Evolutionary conservation across 164 flowering plant species (phyloP), one percentile per base, ranked within the genome.

Genomic region (Berberis vulgaris): DNA sequence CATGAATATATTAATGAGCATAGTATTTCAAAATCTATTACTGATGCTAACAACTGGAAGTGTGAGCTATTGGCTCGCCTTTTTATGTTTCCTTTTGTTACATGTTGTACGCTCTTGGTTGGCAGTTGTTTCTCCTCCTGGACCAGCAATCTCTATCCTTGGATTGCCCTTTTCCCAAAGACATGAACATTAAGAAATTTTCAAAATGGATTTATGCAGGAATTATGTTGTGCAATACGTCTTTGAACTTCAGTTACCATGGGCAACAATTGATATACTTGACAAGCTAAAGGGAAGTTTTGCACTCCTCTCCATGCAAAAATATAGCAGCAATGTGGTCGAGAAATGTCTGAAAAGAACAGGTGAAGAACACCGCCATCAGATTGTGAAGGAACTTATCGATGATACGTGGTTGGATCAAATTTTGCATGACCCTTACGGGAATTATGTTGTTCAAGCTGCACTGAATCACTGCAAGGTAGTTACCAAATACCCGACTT

Each of bases 271-370:
- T 8, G 66, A 78, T 65, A 66, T 78, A 10, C 74, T 87, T 13
- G 71, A 75, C 49, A 79, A 82, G 65, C 74, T 87, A 69, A 76
- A 83, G 62, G 88, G 88, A 1, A 74, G 73, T 55, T 85, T 72
- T 67, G 84, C 69, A 44, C 70, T 81, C 65, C 79, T 87, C 59
- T 82, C 94, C 41, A 63, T 77, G 79, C 86, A 83, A 75, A 85
- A 85, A 65, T 83, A 71, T 62, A 80, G 90, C 79, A 87, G 94
- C 67, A 82, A 87, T 71, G 94, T 87, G 45, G 94, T 87, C 6
- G 92, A 89, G 73, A 82, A 77, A 79, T 85, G 90, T 74, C 76
- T 89, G 43, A 74, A 71, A 65, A 66, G 54, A 71, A 76, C 78
- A 0, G 79, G 71, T 49, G 89, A 81, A 46, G 83, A 78, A 41